A percentile compares a stretch with the other conserved stretches of the same genome.
These are phyloP conservation scores for Botrytis aclada DNA, from an alignment of 2,329 filamentous ascomycete genomes.

Conservation along the genomic window DNA sequence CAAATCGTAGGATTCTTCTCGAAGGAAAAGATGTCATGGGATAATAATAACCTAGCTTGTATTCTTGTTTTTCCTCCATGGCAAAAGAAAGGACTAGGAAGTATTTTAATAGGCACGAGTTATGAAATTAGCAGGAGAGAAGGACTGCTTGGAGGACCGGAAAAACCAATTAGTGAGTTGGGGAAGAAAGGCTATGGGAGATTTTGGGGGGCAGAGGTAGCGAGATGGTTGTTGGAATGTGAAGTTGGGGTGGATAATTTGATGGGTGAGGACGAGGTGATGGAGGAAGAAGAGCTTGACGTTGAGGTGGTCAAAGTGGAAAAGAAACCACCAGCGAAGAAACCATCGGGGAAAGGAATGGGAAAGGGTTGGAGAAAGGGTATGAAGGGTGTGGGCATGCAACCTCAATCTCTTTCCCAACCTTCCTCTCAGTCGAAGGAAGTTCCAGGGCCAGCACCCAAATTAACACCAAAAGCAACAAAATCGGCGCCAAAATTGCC, in stretches of 20 bases:
- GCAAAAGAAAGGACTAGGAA: constrained; percentile 85
- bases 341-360: constrained; percentile 14
- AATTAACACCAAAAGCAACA: background rate
- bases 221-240: constrained; percentile 57
- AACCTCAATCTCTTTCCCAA: constrained; percentile 3
- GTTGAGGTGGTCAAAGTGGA: constrained; percentile 48
- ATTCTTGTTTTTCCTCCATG: constrained; percentile 95
- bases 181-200: constrained; percentile 78
- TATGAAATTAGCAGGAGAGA: constrained; percentile 89
- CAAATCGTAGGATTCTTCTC: constrained; percentile 95
- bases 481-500: background rate
- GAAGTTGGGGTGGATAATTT: constrained; percentile 31
- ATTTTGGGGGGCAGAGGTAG: constrained; percentile 84
- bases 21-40: constrained; percentile 98
- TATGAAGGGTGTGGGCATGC: constrained; percentile 18
- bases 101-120: constrained; percentile 85
- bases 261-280: constrained; percentile 40
- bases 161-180: constrained; percentile 86
- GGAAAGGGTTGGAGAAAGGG: constrained; percentile 19
- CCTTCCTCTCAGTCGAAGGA: background rate
- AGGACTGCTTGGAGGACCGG: constrained; percentile 81
- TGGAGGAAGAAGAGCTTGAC: constrained; percentile 29
- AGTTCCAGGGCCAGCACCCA: background rate
- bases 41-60: constrained; percentile 95
- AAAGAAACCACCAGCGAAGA: background rate